A percentile compares a stretch with the other conserved stretches of the same genome.
Evolutionary conservation across 2,329 filamentous ascomycete genomes (phyloP).

Genomic region (Aureobasidium sp.): DNA sequence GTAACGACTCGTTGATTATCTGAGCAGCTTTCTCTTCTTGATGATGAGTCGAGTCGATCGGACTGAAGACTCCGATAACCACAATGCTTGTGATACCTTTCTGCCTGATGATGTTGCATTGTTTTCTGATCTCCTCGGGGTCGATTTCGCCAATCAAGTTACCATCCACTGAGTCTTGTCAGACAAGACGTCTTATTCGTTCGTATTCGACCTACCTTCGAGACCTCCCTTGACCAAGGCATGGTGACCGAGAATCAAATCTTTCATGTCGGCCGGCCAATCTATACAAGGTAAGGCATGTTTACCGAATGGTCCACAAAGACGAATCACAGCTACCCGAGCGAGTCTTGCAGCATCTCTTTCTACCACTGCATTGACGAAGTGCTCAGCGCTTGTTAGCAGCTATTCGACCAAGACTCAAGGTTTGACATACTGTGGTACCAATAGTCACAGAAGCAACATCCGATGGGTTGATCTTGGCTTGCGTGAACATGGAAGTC

Average conservation of each 20-base stretch:
- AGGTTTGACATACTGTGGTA: not conserved
- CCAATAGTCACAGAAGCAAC: conserved; percentile 8
- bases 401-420: too few species aligned
- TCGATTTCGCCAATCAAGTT: conserved; percentile 9
- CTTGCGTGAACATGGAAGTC: not conserved
- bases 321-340: conserved; percentile 1
- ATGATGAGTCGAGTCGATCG: conserved; percentile 5
- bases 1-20: not conserved
- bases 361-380: conserved; percentile 9
- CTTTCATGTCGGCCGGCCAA: conserved; percentile 37
- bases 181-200: not conserved
- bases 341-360: conserved; percentile 3
- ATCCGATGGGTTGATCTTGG: not conserved
- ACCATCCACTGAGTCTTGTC: not conserved
- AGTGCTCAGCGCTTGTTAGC: not conserved
- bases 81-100: conserved; percentile 10
- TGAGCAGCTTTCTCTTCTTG: conserved; percentile 9
- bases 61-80: conserved; percentile 10
- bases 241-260: conserved; percentile 39
- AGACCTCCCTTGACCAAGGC: conserved; percentile 18
- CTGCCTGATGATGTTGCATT: not conserved
- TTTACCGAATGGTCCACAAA: conserved; percentile 35
- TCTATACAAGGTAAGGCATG: conserved; percentile 44
- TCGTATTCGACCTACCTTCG: conserved; percentile 15
- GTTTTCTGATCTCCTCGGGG: conserved; percentile 1